phyloP scores from a whole-genome alignment of 768 basidiomycete species.

The Lentinus tigrinus region DNA sequence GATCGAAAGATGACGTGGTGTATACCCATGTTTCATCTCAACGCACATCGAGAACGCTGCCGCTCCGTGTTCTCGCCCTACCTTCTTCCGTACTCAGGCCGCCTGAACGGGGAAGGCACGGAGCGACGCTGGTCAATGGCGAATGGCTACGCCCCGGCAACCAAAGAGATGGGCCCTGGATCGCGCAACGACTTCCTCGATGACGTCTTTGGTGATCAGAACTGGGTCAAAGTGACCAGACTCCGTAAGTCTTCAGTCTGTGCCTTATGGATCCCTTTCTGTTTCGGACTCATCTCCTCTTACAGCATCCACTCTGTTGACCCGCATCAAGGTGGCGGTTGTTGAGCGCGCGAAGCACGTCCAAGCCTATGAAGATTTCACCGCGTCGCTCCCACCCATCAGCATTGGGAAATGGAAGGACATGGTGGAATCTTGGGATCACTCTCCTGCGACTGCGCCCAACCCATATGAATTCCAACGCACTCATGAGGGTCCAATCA shows the following conservation, averaged over 20 bases:
- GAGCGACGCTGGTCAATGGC: conserved; percentile 37
- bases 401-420: not conserved
- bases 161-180: conserved; percentile 36
- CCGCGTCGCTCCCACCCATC: not conserved
- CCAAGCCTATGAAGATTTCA: not conserved
- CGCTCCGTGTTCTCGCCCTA: conserved; percentile 32
- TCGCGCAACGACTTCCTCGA: conserved; percentile 35
- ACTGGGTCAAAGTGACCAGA: conserved; percentile 35
- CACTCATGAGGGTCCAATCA: not conserved
- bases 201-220: conserved; percentile 33
- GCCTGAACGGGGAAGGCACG: conserved; percentile 35
- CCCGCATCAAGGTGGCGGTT: not conserved
- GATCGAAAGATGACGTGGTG: conserved; percentile 11
- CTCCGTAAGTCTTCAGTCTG: conserved; percentile 21
- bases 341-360: not conserved
- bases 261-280: not conserved
- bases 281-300: not conserved
- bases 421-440: not conserved
- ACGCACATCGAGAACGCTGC: conserved; percentile 32
- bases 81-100: conserved; percentile 26
- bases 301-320: not conserved
- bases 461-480: not conserved
- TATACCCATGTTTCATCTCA: conserved; percentile 41
- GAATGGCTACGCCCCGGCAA: conserved; percentile 31
- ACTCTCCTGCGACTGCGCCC: not conserved